Conservation (phyloP, 2,329 filamentous ascomycete species). For the Fusarium ambrosium region DNA sequence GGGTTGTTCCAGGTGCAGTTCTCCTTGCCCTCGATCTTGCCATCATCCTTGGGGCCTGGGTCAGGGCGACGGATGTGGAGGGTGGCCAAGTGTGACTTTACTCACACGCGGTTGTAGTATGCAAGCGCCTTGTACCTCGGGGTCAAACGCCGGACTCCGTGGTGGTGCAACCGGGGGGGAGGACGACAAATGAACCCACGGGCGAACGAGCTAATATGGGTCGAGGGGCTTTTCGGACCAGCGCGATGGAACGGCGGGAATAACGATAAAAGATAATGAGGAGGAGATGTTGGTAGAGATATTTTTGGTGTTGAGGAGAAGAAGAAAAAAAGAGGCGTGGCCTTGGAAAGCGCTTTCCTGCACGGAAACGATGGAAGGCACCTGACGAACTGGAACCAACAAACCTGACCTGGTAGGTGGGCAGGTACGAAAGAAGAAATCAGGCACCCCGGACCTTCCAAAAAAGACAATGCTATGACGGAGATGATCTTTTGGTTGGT, state of each 20-base stretch:
- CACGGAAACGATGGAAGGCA: conserved; percentile 10
- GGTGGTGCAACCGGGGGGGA: conserved; percentile 34
- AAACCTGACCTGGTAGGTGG: conserved; percentile 29
- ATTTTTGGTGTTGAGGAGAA: conserved; percentile 11
- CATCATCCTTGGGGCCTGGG: conserved; percentile 1
- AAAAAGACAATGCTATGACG: conserved; percentile 17
- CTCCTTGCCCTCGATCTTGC: no score
- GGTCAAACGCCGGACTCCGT: conserved; percentile 23
- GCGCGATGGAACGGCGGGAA: conserved; percentile 18
- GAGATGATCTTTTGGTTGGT: background rate
- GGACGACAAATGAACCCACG: conserved; percentile 24
- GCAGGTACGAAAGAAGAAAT: conserved; percentile 9
- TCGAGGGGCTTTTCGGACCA: background rate
- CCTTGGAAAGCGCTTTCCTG: conserved; percentile 1
- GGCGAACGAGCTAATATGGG: conserved; percentile 11
- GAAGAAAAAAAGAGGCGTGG: conserved; percentile 6
- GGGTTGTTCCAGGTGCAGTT: no score
- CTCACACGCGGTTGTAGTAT: conserved; percentile 3
- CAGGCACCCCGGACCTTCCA: conserved; percentile 31
- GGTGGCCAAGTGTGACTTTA: conserved; percentile 32
- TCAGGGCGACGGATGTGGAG: conserved; percentile 24
- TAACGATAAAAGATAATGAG: background rate
- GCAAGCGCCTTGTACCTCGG: conserved; percentile 34
- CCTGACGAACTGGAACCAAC: conserved; percentile 10
- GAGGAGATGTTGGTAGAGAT: conserved; percentile 2